These are phyloP conservation scores for Trichoderma asperelloides DNA, from an alignment of 495 filamentous ascomycete genomes.

Conservation along the genomic window DNA sequence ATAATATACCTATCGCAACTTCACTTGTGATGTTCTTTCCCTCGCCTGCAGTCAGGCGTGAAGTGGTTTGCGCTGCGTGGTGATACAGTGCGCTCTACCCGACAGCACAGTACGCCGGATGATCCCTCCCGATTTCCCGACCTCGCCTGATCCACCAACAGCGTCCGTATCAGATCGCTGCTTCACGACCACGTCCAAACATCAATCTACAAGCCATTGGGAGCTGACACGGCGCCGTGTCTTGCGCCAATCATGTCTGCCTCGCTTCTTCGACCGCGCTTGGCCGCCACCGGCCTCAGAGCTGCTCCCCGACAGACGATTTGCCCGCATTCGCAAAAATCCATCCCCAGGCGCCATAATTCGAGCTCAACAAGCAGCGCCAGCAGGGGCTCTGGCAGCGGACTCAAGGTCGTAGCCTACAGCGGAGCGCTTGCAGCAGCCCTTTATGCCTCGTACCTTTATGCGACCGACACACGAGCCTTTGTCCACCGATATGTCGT, in stretches of 20 bases:
- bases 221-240: slow-evolving; percentile 6
- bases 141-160: not conserved
- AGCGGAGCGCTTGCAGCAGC: slow-evolving; percentile 41
- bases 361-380: slow-evolving; percentile 24
- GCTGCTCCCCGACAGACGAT: not conserved
- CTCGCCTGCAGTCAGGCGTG: too few species aligned
- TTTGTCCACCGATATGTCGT: slow-evolving; percentile 74
- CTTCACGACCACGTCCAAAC: not conserved
- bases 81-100: not conserved
- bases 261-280: slow-evolving; percentile 4
- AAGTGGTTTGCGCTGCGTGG: too few species aligned
- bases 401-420: slow-evolving; percentile 42
- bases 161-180: not conserved
- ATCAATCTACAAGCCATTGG: not conserved
- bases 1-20: too few species aligned
- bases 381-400: slow-evolving; percentile 24
- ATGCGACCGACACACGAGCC: slow-evolving; percentile 84
- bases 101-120: not conserved
- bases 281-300: not conserved
- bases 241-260: slow-evolving; percentile 7
- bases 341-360: slow-evolving; percentile 21
- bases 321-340: not conserved
- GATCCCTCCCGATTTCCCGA: not conserved
- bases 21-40: too few species aligned
- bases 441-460: slow-evolving; percentile 49